These are phyloP conservation scores for Periconia digitata DNA, from an alignment of 2,329 filamentous ascomycete genomes.

Conservation along the genomic window DNA sequence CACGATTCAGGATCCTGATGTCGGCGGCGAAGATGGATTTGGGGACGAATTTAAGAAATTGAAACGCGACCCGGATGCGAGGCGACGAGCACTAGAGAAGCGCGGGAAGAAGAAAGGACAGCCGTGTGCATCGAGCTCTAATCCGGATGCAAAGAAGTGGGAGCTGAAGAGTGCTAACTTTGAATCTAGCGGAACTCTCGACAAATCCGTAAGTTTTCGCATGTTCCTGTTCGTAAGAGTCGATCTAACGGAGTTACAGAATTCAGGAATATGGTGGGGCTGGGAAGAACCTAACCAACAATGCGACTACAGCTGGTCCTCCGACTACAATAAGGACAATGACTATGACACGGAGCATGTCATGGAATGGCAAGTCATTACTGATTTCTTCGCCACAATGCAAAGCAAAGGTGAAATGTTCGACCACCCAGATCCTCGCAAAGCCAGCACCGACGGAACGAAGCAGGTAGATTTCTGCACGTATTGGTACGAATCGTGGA, in stretches of 20 bases:
- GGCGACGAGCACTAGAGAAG: background rate
- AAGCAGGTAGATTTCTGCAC: constrained; percentile 4
- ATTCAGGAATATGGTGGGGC: background rate
- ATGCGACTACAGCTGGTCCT: background rate
- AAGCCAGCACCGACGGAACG: background rate
- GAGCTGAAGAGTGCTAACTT: background rate
- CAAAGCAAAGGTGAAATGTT: background rate
- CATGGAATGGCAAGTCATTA: constrained; percentile 1
- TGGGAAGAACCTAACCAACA: background rate
- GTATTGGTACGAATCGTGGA: constrained; percentile 7
- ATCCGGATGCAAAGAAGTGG: background rate
- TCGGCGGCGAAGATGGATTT: background rate
- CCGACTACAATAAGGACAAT: background rate
- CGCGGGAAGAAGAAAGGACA: background rate
- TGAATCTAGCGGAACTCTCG: background rate
- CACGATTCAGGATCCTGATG: background rate
- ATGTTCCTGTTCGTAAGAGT: background rate
- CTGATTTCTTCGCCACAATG: constrained; percentile 1
- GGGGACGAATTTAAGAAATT: background rate
- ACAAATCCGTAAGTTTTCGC: background rate
- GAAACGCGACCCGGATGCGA: background rate
- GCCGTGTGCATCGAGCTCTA: background rate
- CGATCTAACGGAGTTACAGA: background rate
- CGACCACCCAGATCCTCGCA: constrained; percentile 4
- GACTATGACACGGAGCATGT: background rate